Base-by-base conservation (phyloP, 192 early-diverging fungal genomes). In the Phycomyces nitens region DNA sequence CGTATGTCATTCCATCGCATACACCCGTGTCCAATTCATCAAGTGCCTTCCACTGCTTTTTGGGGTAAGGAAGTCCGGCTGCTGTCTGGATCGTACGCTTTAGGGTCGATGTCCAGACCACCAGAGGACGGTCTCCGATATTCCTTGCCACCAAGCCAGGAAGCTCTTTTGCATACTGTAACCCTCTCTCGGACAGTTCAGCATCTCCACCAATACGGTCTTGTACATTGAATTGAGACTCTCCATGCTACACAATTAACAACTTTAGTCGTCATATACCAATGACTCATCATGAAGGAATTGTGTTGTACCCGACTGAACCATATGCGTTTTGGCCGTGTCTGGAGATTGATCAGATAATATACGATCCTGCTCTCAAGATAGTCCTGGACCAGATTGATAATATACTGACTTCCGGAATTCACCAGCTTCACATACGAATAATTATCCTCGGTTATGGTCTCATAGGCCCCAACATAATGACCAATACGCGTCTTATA, bases 301-400 rank as follows among this genome's bases (percentile, higher is more conserved):
- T 54, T 14, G 5, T 24, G 8, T 26, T 14, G 6, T 70, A 84
- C 83, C 54, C 90, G 82, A 62, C 82, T 90, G 70, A 95, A 94
- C 78, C 94, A 93, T 63, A 98, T 92, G 56, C 85, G 88, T 54
- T 91, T 86, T 24, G 95, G 92, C 3, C 88, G 84, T 56, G 93
- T 96, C 75, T 99, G 94, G 18, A 99, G 84, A 73, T 99, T 99
- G 95, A 99, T 99, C 65, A 99, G 77, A 72, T 94, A 97, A 76
- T 95, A 99, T 22, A 97, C 94, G 57, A 99, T 92, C 50, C 94
- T 82, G 60, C 92, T 92, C 79, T 97, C 88, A 23, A 99, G 81
- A 76, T 95, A 97, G 58, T 96, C 94, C 50, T 87, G 86, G 60
- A 98, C 90, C 61, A 92, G 89, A 77, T 98, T 94, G 75, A 98